phyloP scores from a whole-genome alignment of 257 asterid species.

The Ballota nigra region DNA sequence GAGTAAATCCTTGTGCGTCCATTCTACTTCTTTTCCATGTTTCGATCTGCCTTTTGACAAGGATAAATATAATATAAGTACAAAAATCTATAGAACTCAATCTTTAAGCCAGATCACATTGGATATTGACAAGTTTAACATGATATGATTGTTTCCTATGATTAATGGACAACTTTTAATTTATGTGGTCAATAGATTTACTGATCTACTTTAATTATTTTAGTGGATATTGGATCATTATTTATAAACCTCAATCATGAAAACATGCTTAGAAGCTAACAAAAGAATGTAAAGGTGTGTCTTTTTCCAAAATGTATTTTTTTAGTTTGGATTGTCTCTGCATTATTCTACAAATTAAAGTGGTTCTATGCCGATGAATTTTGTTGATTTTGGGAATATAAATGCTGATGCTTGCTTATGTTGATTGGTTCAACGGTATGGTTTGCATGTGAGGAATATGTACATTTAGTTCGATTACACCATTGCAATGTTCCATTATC shows the following conservation, averaged over 20 bases:
- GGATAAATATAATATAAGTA: constrained; percentile 55
- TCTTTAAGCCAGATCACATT: constrained; percentile 5
- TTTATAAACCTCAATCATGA: constrained; percentile 53
- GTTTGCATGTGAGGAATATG: constrained; percentile 14
- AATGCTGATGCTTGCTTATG: not conserved
- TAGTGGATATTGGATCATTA: constrained; percentile 48
- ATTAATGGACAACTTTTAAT: too few relatives aligned
- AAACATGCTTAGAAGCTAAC: constrained; percentile 95
- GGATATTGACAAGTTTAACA: not conserved
- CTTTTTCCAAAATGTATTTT: not conserved
- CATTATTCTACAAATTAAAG: constrained; percentile 12
- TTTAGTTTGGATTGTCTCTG: constrained; percentile 23
- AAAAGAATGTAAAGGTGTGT: constrained; percentile 31
- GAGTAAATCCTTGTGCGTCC: constrained; percentile 89
- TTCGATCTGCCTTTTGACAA: constrained; percentile 99
- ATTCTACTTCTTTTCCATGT: constrained; percentile 85
- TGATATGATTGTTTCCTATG: not conserved
- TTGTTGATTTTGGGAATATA: constrained; percentile 22
- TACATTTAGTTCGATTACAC: not conserved
- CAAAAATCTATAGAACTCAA: constrained; percentile 17
- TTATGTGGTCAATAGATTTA: too few relatives aligned
- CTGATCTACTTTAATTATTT: constrained; percentile 19
- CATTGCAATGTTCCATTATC: not conserved
- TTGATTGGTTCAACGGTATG: constrained; percentile 13
- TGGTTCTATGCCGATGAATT: constrained; percentile 18